phyloP scores from a whole-genome alignment of 169 alveolate species.

The Sarcocystis neurona region DNA sequence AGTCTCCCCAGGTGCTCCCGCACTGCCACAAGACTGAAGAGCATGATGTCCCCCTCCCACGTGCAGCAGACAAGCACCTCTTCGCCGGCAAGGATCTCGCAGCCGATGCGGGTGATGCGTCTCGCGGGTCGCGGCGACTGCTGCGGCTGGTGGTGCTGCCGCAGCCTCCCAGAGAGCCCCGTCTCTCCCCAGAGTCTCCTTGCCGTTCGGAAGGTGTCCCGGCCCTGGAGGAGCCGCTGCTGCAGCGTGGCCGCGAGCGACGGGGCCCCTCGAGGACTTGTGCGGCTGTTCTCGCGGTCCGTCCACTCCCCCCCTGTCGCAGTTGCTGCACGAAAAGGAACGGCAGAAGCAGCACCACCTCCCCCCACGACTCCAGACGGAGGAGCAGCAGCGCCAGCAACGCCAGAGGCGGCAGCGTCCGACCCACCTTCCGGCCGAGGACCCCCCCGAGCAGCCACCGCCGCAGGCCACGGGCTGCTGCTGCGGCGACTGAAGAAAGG shows the following conservation, averaged over 20 bases:
- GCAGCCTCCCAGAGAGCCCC: not conserved
- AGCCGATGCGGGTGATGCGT: not conserved
- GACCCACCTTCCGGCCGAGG: too few species aligned
- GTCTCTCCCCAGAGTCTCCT: not conserved
- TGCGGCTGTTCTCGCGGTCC: too few species aligned
- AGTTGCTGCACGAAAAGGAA: too few species aligned
- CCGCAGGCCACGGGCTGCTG: too few species aligned
- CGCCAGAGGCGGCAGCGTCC: too few species aligned
- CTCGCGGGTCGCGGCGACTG: not conserved
- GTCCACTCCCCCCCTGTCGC: too few species aligned
- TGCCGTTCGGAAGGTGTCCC: not conserved
- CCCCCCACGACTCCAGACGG: too few species aligned
- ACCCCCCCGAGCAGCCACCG: too few species aligned
- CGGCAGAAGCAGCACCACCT: too few species aligned
- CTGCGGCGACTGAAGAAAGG: too few species aligned
- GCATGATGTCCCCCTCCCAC: not conserved
- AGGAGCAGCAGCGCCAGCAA: too few species aligned
- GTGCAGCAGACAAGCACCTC: not conserved
- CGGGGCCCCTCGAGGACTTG: too few species aligned
- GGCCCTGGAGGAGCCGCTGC: not conserved
- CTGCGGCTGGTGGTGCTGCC: not conserved
- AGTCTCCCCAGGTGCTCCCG: not conserved
- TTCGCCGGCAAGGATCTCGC: constrained; percentile 29
- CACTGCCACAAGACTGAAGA: not conserved
- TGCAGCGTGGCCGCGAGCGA: not conserved